Percentiles rank a stretch among this genome's conserved stretches.
Evolutionary conservation across 306 rosid species (phyloP).

Genomic region (Ochetophila trinervis): DNA sequence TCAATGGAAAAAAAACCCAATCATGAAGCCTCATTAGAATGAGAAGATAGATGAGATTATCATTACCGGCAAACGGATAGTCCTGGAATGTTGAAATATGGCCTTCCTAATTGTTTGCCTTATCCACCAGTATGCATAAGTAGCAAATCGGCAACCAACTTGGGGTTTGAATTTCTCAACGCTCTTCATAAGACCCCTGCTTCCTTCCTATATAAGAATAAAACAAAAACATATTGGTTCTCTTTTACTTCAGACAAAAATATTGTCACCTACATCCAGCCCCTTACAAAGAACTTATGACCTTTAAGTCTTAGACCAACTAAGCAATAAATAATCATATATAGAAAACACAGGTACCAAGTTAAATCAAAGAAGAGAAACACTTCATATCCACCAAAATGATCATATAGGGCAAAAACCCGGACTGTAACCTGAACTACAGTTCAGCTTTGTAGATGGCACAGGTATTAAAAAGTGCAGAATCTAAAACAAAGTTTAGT

Average conservation of each 20-base stretch:
- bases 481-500: conserved; percentile 5
- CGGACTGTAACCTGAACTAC: no score
- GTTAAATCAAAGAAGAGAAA: no score
- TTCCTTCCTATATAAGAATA: conserved; percentile 64
- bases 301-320: conserved; percentile 5
- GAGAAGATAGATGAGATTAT: background rate
- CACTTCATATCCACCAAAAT: no score
- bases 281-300: background rate
- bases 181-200: conserved; percentile 84
- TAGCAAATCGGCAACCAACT: conserved; percentile 77
- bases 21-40: background rate
- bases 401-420: no score
- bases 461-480: background rate
- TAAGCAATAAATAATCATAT: conserved; percentile 5
- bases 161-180: conserved; percentile 81
- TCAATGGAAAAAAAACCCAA: background rate
- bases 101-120: conserved; percentile 72
- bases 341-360: no score
- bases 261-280: background rate
- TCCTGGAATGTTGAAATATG: conserved; percentile 69
- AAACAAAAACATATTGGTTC: conserved; percentile 14
- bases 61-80: conserved; percentile 77
- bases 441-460: background rate
- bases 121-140: conserved; percentile 93
- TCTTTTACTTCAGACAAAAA: conserved; percentile 8